Evolutionary conservation across 805 yeast genomes (phyloP).

Genomic region (Yamadazyma endophytica): DNA sequence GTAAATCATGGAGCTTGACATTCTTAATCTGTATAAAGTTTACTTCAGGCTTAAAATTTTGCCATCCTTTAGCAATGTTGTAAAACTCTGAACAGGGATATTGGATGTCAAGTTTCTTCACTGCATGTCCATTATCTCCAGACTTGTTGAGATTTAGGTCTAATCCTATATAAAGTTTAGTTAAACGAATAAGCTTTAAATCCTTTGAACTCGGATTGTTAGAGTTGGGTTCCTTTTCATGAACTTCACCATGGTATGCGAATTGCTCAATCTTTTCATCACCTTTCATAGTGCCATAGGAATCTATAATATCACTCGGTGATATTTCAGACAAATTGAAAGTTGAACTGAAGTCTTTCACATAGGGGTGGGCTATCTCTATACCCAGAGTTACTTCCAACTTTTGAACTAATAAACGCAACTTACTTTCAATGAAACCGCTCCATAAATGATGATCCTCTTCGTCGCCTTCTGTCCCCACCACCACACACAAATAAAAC

Average conservation of each 20-base stretch:
- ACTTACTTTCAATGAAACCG: slow-evolving; percentile 87
- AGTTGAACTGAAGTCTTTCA: slow-evolving; percentile 49
- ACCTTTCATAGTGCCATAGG: slow-evolving; percentile 59
- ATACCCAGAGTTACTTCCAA: slow-evolving; percentile 76
- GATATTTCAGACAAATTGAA: neutral
- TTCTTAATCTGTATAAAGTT: slow-evolving; percentile 65
- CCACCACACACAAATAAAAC: slow-evolving; percentile 79
- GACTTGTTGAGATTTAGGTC: slow-evolving; percentile 46
- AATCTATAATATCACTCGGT: slow-evolving; percentile 46
- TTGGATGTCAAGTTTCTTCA: slow-evolving; percentile 67
- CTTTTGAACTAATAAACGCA: slow-evolving; percentile 77
- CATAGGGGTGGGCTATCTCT: slow-evolving; percentile 84
- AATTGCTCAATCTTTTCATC: no score
- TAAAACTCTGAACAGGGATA: slow-evolving; percentile 88
- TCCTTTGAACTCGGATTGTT: no score
- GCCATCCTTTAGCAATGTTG: slow-evolving; percentile 72
- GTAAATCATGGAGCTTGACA: slow-evolving; percentile 66
- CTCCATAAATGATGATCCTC: slow-evolving; percentile 91
- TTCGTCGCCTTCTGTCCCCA: slow-evolving; percentile 64
- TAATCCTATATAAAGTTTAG: slow-evolving; percentile 79
- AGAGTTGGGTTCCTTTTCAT: no score
- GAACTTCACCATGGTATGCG: no score
- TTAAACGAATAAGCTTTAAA: slow-evolving; percentile 50
- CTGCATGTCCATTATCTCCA: slow-evolving; percentile 18
- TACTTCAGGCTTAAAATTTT: slow-evolving; percentile 56